These are phyloP conservation scores for Apostasia ramifera DNA, from an alignment of 106 monocot genomes.

Conservation along the genomic window DNA sequence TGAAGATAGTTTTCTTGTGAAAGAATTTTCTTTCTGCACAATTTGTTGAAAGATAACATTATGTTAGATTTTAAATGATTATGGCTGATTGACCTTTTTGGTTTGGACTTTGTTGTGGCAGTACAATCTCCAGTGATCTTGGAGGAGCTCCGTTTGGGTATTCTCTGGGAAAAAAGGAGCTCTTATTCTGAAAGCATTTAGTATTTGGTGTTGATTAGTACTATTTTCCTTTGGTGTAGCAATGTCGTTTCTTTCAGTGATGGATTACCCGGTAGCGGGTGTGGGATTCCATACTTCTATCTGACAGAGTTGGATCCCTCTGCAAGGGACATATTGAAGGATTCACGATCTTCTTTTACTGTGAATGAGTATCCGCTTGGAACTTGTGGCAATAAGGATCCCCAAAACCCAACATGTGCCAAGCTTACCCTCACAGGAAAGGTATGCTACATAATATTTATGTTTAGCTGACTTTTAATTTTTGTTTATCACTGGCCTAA, in stretches of 20 bases:
- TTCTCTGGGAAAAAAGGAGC: background rate
- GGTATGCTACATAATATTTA: conserved; percentile 20
- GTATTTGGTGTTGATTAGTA: background rate
- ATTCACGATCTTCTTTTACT: conserved; percentile 66
- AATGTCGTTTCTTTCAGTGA: conserved; percentile 98
- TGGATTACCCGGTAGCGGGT: conserved; percentile 55
- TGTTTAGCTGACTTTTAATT: no score
- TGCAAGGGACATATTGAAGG: conserved; percentile 59
- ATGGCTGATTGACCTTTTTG: background rate
- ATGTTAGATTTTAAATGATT: background rate
- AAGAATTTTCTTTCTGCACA: background rate
- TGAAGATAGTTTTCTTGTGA: background rate
- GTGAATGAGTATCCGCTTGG: conserved; percentile 78
- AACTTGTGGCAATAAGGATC: conserved; percentile 69
- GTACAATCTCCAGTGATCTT: conserved; percentile 72
- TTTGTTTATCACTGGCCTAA: no score
- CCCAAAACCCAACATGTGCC: conserved; percentile 82
- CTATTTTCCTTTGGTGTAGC: conserved; percentile 19
- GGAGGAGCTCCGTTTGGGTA: conserved; percentile 90
- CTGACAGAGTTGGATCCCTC: conserved; percentile 77
- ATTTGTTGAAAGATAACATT: background rate
- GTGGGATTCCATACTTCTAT: conserved; percentile 78
- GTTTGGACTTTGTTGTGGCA: conserved; percentile 14
- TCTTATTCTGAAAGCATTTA: background rate
- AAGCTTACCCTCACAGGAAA: conserved; percentile 84